Percentiles rank a stretch among this genome's conserved stretches.
Evolutionary conservation across 768 basidiomycete genomes (phyloP).

Genomic region (Russula sp.): DNA sequence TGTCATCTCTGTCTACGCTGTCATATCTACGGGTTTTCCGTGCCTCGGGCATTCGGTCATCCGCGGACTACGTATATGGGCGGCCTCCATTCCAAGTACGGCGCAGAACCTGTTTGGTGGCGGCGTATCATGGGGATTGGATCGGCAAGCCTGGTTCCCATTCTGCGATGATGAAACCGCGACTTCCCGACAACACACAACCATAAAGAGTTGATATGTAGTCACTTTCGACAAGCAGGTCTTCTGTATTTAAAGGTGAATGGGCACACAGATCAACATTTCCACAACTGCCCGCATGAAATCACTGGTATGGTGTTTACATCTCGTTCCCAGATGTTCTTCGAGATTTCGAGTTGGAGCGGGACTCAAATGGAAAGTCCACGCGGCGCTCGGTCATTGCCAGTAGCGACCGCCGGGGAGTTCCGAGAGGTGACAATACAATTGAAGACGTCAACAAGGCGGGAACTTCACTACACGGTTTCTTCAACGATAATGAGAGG

Average conservation of each 20-base stretch:
- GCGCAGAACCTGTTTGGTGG: not conserved
- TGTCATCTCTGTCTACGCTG: not conserved
- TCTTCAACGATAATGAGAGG: too few relatives aligned
- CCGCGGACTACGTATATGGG: not conserved
- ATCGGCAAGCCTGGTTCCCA: not conserved
- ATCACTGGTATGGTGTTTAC: not conserved
- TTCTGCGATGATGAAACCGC: not conserved
- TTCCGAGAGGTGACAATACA: too few relatives aligned
- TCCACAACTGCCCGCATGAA: not conserved
- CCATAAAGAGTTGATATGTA: not conserved
- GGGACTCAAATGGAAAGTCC: too few relatives aligned
- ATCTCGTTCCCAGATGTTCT: too few relatives aligned
- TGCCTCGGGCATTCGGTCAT: conserved; percentile 5
- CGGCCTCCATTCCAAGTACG: not conserved
- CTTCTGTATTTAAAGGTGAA: not conserved
- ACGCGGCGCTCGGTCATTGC: too few relatives aligned
- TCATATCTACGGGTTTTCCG: not conserved
- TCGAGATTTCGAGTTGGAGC: too few relatives aligned
- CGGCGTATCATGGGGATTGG: not conserved
- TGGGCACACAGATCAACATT: not conserved
- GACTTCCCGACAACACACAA: conserved; percentile 1
- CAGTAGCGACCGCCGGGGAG: too few relatives aligned
- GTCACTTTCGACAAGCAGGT: not conserved
- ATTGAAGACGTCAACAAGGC: too few relatives aligned
- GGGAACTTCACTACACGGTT: too few relatives aligned